Evolutionary conservation across 1,139 yeast genomes (phyloP), one percentile per base, ranked within the genome.

Genomic region (Zygosaccharomyces sapae): DNA sequence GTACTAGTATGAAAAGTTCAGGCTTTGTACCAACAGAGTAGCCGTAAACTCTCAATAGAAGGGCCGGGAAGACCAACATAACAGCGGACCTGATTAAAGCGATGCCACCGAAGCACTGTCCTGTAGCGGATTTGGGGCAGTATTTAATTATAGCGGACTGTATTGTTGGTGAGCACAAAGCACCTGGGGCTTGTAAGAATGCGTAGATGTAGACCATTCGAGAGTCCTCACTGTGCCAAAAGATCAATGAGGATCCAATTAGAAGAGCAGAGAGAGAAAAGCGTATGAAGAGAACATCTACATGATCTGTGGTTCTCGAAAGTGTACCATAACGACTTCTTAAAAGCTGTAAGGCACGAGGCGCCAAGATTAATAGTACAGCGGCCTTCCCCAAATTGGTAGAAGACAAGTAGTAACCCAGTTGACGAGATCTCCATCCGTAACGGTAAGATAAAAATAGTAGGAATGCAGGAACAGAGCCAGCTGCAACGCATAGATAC

Each of bases 371-470:
- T 12, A 75, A 70, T 10, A 80, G 61, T 0, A 72, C 67, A 0
- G 69, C 12, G 0, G 79, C 71, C 45, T 75, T 67, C 3, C 77
- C 64, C 1, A 77, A 54, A 41, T 87, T 84, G 1, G 75, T 55
- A 0, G 75, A 50, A 0, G 90, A 79, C 49, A 86, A 65, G 49
- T 79, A 73, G 51, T 75, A 74, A 4, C 92, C 89, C 27, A 83
- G 67, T 43, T 76, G 76, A 2, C 70, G 74, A 18, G 86, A 74
- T 1, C 69, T 68, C 87, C 94, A 83, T 19, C 73, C 57, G 62
- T 80, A 86, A 37, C 59, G 63, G 59, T 73, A 79, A 27, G 83
- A 77, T 0, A 83, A 77, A 57, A 79, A 86, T 29, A 86, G 67
- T 1, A 83, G 63, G 13, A 77, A 53, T 1, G 82, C 67, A 18